These are phyloP conservation scores for Ogataea glucozyma DNA, from an alignment of 805 yeast species.

Conservation along the genomic window DNA sequence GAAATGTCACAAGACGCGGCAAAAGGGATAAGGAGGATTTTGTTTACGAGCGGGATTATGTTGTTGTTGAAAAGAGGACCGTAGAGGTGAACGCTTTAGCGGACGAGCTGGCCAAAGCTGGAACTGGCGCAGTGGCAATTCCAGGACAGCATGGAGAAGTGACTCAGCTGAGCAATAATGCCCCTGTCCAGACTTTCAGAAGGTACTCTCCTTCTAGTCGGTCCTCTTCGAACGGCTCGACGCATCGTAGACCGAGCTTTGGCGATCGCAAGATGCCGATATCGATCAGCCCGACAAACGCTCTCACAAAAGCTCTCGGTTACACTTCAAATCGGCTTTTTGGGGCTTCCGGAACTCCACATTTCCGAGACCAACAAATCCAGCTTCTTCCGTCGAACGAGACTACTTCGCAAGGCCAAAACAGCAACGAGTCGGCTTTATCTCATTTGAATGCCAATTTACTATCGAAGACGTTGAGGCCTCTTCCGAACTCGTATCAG, in stretches of 20 bases:
- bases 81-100: constrained; percentile 96
- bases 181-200: constrained; percentile 16
- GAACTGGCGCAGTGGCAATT: constrained; percentile 45
- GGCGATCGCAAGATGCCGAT: constrained; percentile 66
- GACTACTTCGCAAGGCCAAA: too few species aligned
- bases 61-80: constrained; percentile 89
- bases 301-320: constrained; percentile 82
- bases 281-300: constrained; percentile 79
- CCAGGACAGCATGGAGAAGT: too few species aligned
- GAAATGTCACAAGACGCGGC: constrained; percentile 4
- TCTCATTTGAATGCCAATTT: constrained; percentile 20
- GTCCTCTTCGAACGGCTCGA: constrained; percentile 47
- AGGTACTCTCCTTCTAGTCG: constrained; percentile 42
- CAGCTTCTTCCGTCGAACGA: too few species aligned
- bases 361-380: constrained; percentile 11
- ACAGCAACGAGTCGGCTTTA: constrained; percentile 17
- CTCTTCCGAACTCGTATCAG: constrained; percentile 27
- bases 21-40: constrained; percentile 38
- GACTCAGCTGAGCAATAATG: constrained; percentile 1
- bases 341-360: constrained; percentile 48
- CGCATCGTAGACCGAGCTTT: constrained; percentile 58
- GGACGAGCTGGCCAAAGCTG: constrained; percentile 71
- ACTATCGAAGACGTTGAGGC: constrained; percentile 27
- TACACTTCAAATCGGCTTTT: constrained; percentile 86
- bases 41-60: constrained; percentile 79